Conservation (phyloP, 805 yeast genomes). For the Cyberlindnera amylophila region DNA sequence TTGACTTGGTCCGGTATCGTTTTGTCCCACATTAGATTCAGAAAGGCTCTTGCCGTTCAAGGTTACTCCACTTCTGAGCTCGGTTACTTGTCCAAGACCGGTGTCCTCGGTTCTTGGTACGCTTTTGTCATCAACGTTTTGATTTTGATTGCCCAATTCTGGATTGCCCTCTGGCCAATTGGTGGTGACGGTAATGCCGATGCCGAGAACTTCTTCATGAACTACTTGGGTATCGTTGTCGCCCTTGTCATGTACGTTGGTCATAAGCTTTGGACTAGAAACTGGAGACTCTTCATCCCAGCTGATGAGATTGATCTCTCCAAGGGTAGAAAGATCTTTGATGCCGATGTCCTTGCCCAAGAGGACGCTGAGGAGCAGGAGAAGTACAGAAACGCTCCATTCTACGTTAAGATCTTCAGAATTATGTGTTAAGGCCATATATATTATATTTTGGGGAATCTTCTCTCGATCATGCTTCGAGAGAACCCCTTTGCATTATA, state of each 20-base stretch:
- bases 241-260: constrained; percentile 42
- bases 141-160: constrained; percentile 56
- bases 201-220: constrained; percentile 46
- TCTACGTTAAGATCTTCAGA: constrained; percentile 18
- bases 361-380: constrained; percentile 36
- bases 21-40: constrained; percentile 52
- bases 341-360: constrained; percentile 37
- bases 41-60: constrained; percentile 54
- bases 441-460: neutral
- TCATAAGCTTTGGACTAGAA: constrained; percentile 46
- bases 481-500: too few species aligned
- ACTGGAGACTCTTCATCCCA: constrained; percentile 32
- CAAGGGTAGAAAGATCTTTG: constrained; percentile 43
- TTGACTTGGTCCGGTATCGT: constrained; percentile 63
- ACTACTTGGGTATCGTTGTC: constrained; percentile 47
- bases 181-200: constrained; percentile 37
- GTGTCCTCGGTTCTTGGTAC: constrained; percentile 50
- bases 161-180: constrained; percentile 62
- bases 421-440: constrained; percentile 29
- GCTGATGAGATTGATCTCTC: constrained; percentile 42
- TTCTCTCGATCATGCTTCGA: too few species aligned
- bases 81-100: constrained; percentile 49
- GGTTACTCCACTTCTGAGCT: constrained; percentile 48
- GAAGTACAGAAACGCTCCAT: constrained; percentile 21
- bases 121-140: constrained; percentile 47